Conservation (phyloP, 495 filamentous ascomycete species). For the Neurospora hispaniola region DNA sequence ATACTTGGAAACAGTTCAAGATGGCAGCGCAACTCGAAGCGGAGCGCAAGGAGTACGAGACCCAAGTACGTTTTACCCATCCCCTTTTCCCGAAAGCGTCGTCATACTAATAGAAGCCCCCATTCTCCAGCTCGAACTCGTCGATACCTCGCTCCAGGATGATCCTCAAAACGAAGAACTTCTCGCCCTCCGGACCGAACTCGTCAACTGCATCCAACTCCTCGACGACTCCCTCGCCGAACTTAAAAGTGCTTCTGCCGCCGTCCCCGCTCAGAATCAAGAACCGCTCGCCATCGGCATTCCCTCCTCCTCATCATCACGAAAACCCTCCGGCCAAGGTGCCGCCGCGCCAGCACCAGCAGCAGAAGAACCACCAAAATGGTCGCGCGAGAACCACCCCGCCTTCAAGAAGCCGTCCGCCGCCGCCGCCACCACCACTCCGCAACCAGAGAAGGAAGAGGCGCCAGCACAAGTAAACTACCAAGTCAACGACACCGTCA, state of each 20-base stretch:
- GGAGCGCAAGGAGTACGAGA: slow-evolving; percentile 72
- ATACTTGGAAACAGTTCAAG: background rate
- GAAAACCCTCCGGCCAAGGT: slow-evolving; percentile 22
- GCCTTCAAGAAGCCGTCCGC: slow-evolving; percentile 49
- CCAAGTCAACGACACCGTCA: slow-evolving; percentile 78
- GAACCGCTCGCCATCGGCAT: slow-evolving; percentile 20
- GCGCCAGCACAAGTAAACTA: slow-evolving; percentile 42
- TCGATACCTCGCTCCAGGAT: slow-evolving; percentile 62
- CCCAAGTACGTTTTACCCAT: slow-evolving; percentile 47
- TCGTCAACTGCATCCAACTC: slow-evolving; percentile 73
- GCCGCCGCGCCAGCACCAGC: slow-evolving; percentile 28
- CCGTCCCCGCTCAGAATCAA: slow-evolving; percentile 37
- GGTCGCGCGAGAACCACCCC: slow-evolving; percentile 63
- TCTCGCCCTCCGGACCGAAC: slow-evolving; percentile 65
- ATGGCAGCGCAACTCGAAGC: slow-evolving; percentile 48
- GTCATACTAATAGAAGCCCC: slow-evolving; percentile 4
- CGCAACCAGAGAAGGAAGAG: slow-evolving; percentile 34
- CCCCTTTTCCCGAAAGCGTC: background rate
- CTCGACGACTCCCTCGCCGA: slow-evolving; percentile 73
- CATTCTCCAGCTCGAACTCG: slow-evolving; percentile 60
- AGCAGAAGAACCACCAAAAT: slow-evolving; percentile 41
- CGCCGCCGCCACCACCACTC: slow-evolving; percentile 19
- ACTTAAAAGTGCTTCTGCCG: slow-evolving; percentile 38
- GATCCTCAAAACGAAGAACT: slow-evolving; percentile 79
- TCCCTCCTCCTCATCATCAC: background rate